Evolutionary conservation across 73 alveolate species (phyloP).

Genomic region (Paraurostyla sp.): DNA sequence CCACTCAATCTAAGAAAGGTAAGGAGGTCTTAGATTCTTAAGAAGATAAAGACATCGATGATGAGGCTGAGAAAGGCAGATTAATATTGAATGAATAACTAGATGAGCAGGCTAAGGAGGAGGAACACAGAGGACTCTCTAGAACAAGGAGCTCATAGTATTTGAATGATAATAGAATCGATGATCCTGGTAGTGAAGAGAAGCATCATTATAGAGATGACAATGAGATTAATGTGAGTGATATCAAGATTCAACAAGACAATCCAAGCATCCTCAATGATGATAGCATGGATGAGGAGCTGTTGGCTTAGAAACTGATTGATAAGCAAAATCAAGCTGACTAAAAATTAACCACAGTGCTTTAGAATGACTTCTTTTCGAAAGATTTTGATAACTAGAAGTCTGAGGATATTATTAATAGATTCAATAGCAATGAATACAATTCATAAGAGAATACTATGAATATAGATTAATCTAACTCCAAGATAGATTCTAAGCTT

Average conservation of each 20-base stretch:
- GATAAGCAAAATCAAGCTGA: not conserved
- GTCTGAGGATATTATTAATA: conserved; percentile 1
- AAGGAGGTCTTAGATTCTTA: conserved; percentile 4
- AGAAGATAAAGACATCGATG: not conserved
- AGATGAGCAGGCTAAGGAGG: not conserved
- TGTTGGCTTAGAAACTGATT: not conserved
- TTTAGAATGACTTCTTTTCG: conserved; percentile 26
- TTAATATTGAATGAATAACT: not conserved
- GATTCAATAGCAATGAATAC: not conserved
- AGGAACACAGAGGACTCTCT: not conserved
- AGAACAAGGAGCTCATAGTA: conserved; percentile 35
- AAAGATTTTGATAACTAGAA: conserved; percentile 17
- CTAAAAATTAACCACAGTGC: not conserved
- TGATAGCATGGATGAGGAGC: conserved; percentile 30
- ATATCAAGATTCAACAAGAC: not conserved
- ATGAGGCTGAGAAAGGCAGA: not conserved
- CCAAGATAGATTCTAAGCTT: not conserved
- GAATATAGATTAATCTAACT: not conserved
- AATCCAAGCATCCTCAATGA: not conserved
- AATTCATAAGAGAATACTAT: not conserved
- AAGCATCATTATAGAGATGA: not conserved
- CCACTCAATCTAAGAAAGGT: not conserved
- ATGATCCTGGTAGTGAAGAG: not conserved
- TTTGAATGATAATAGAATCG: not conserved
- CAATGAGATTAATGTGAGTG: not conserved